A percentile compares a stretch with the other conserved stretches of the same genome.
These are phyloP conservation scores for Gynandropsis gynandra DNA, from an alignment of 345 rosid genomes.

Conservation along the genomic window DNA sequence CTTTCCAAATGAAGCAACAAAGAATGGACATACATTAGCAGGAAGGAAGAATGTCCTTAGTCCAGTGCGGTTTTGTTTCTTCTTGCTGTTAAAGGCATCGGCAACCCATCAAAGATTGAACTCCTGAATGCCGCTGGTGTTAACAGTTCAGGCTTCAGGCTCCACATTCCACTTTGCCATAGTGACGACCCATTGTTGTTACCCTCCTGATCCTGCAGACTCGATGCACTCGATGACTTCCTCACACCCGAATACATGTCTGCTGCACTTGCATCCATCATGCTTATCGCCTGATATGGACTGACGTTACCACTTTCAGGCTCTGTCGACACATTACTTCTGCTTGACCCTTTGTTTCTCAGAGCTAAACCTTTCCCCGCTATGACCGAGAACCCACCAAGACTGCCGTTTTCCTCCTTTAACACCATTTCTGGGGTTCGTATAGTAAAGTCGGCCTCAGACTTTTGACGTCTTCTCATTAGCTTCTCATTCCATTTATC, in stretches of 20 bases:
- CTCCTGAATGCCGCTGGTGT: conserved; percentile 44
- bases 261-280: conserved; percentile 28
- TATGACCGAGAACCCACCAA: conserved; percentile 34
- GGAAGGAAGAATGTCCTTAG: conserved; percentile 26
- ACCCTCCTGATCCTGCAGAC: conserved; percentile 50
- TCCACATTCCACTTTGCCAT: conserved; percentile 56
- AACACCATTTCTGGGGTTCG: conserved; percentile 46
- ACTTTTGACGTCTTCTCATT: conserved; percentile 56
- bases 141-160: conserved; percentile 54
- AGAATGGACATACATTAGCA: too few relatives aligned
- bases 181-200: conserved; percentile 18
- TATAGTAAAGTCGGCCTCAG: conserved; percentile 38
- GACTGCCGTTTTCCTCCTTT: conserved; percentile 41
- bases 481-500: conserved; percentile 35
- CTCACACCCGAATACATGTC: conserved; percentile 41
- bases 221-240: conserved; percentile 75
- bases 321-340: conserved; percentile 28
- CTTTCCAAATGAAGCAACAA: too few relatives aligned
- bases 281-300: conserved; percentile 21
- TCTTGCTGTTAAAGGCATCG: conserved; percentile 57
- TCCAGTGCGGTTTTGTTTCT: conserved; percentile 77
- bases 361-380: conserved; percentile 54
- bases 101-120: conserved; percentile 76
- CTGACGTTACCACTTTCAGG: conserved; percentile 23
- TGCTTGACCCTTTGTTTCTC: conserved; percentile 50